A percentile compares a stretch with the other conserved stretches of the same genome.
These are phyloP conservation scores for Brasenia schreberi DNA, from an alignment of 164 flowering plant species.

Conservation along the genomic window DNA sequence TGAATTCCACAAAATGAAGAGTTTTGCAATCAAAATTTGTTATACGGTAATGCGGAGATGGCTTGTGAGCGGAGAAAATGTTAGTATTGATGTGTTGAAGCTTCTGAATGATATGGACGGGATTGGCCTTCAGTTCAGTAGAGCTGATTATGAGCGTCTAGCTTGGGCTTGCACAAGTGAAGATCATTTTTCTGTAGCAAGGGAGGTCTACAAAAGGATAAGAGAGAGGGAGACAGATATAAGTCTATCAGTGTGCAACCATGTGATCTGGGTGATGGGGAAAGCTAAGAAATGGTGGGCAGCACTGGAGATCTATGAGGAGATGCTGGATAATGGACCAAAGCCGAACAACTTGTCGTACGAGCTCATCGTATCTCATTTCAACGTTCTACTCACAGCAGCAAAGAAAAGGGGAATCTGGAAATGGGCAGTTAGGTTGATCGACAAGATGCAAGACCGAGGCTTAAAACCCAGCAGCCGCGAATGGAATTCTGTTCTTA, in stretches of 20 bases:
- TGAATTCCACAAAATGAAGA: constrained; percentile 54
- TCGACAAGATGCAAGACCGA: constrained; percentile 89
- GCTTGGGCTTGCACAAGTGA: constrained; percentile 83
- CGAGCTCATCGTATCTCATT: constrained; percentile 74
- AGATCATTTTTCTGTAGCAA: constrained; percentile 57
- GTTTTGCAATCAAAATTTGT: constrained; percentile 55
- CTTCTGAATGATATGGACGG: constrained; percentile 58
- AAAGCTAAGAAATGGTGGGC: constrained; percentile 99
- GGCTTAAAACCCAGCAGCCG: constrained; percentile 72
- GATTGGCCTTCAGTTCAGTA: constrained; percentile 41
- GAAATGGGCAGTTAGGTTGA: constrained; percentile 84
- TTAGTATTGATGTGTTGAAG: constrained; percentile 39
- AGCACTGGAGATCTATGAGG: constrained; percentile 86
- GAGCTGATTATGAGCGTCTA: constrained; percentile 58
- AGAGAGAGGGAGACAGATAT: constrained; percentile 49
- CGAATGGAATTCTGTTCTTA: constrained; percentile 94
- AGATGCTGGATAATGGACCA: constrained; percentile 82
- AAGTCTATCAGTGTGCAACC: constrained; percentile 89
- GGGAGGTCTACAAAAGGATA: constrained; percentile 61
- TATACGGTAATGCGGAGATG: constrained; percentile 76
- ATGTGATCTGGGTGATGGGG: constrained; percentile 90
- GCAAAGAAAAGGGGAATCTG: constrained; percentile 79
- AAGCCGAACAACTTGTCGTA: constrained; percentile 74
- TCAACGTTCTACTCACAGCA: constrained; percentile 60
- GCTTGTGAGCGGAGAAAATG: constrained; percentile 43